Percentiles rank a stretch among this genome's conserved stretches.
Conservation (phyloP, 2,329 filamentous ascomycete genomes). For the Xylaria polymorpha region DNA sequence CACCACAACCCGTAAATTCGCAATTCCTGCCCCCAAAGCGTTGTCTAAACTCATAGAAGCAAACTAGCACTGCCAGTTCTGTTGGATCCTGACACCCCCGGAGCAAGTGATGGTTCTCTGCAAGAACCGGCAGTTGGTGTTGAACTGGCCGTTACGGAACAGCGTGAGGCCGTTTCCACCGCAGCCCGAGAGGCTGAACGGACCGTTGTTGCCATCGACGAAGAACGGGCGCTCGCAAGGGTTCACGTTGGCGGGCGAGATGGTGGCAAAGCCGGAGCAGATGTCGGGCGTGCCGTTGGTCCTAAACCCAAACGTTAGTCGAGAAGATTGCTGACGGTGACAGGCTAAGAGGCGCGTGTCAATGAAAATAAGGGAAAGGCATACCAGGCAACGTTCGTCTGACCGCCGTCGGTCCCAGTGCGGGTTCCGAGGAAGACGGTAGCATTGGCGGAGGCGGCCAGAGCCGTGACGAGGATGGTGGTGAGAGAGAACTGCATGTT, state of each 20-base stretch:
- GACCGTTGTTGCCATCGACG: constrained; percentile 3
- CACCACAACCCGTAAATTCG: too few species aligned
- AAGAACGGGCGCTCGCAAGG: background rate
- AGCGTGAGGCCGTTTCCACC: constrained; percentile 8
- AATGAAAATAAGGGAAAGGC: background rate
- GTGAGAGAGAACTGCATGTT: too few species aligned
- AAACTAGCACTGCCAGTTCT: background rate
- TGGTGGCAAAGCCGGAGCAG: background rate
- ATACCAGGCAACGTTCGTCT: background rate
- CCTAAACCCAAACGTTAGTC: background rate
- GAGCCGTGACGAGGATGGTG: background rate
- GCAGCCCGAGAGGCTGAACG: background rate
- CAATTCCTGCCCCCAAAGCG: too few species aligned
- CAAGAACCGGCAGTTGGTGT: background rate
- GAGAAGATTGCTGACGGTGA: background rate
- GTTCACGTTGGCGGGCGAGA: background rate
- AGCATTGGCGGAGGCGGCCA: background rate
- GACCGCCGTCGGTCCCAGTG: background rate
- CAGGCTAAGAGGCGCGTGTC: background rate
- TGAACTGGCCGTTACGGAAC: constrained; percentile 10
- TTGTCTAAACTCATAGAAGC: too few species aligned
- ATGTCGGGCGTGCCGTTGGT: constrained; percentile 10
- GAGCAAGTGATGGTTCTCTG: background rate
- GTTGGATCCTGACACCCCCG: background rate
- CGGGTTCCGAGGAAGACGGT: background rate